These are phyloP conservation scores for Nectriaceae sp. DNA, from an alignment of 2,329 filamentous ascomycete species.

Conservation along the genomic window DNA sequence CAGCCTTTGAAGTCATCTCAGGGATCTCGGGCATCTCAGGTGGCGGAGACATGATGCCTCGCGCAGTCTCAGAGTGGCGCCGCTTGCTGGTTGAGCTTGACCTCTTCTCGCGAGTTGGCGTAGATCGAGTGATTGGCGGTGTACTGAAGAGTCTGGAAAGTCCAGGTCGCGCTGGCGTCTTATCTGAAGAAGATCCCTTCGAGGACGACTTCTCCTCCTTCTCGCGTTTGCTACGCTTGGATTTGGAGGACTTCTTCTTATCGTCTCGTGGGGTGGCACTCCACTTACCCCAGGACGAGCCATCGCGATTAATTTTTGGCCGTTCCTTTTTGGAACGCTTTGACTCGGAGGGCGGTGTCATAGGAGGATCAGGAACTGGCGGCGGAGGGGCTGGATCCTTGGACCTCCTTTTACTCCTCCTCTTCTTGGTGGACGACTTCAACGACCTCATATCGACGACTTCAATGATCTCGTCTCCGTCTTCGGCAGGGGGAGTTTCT, in stretches of 20 bases:
- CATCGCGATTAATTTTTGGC: slow-evolving; percentile 72
- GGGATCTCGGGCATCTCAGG: slow-evolving; percentile 66
- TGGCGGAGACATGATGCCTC: slow-evolving; percentile 70
- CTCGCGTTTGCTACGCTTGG: slow-evolving; percentile 63
- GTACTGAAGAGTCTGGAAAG: slow-evolving; percentile 67
- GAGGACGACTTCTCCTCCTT: slow-evolving; percentile 64
- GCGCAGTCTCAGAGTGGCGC: slow-evolving; percentile 67
- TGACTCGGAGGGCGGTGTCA: slow-evolving; percentile 55
- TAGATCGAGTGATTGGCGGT: slow-evolving; percentile 67
- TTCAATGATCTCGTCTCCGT: slow-evolving; percentile 52
- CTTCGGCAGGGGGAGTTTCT: slow-evolving; percentile 29
- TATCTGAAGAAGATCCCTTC: slow-evolving; percentile 75
- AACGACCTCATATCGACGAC: slow-evolving; percentile 52
- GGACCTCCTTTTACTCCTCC: slow-evolving; percentile 38
- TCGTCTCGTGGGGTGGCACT: slow-evolving; percentile 51
- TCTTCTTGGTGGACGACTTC: slow-evolving; percentile 46
- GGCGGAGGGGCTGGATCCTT: slow-evolving; percentile 39
- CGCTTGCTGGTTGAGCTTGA: slow-evolving; percentile 58
- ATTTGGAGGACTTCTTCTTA: slow-evolving; percentile 58
- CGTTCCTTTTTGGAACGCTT: slow-evolving; percentile 74
- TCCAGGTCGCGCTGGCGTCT: slow-evolving; percentile 56
- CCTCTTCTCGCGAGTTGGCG: slow-evolving; percentile 67
- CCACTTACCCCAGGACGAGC: slow-evolving; percentile 76
- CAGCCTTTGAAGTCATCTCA: slow-evolving; percentile 73
- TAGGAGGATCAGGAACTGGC: slow-evolving; percentile 44